Evolutionary conservation across 441 rosid genomes (phyloP), one percentile per base, ranked within the genome.

Genomic region (Metrosideros polymorpha): DNA sequence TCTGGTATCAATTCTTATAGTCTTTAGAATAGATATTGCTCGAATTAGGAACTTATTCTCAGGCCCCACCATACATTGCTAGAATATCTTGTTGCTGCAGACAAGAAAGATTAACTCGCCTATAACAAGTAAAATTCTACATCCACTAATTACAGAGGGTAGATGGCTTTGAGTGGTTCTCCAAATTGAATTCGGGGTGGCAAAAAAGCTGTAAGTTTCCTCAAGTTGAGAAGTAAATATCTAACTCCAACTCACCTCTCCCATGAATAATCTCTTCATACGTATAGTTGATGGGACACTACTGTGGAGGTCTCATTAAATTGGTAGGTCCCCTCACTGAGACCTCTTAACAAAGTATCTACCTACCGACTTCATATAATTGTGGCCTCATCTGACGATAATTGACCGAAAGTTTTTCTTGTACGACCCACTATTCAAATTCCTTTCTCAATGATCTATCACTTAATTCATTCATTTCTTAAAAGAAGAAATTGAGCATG

Each of bases 401-500:
- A 35, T 29, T 59, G 17, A 59, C 39, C 71, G 7, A 29, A 59
- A 59, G 35, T 59, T 29, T 59, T 59, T 19, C 35, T 59, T 59
- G 6, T 29, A 59, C 35, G 22, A 59, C 29, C 10, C 29, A 29
- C 39, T 6, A 17, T 59, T n/a, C 39, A 59, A 14, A 29, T 59
- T 59, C 35, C 14, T 59, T 59, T 59, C 79, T 35, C 45, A 66
- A 19, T 5, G 45, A 35, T 39, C 39, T 25, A 66, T 35, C 47
- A 29, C 50, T 75, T 85, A 32, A 52, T n/a, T 50, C n/a, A 35
- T 10, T 55, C 47, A 55, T 47, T 82, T 59, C 29, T 59, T 29
- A 15, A 59, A 35, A 66, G 14, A 24, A 66, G 15, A 39, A 35
- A 35, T 25, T 49, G 42, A 55, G 86, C 94, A 91, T 91, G 94